phyloP scores from a whole-genome alignment of 768 basidiomycete species.

The Porphyrellus cyaneotinctus region DNA sequence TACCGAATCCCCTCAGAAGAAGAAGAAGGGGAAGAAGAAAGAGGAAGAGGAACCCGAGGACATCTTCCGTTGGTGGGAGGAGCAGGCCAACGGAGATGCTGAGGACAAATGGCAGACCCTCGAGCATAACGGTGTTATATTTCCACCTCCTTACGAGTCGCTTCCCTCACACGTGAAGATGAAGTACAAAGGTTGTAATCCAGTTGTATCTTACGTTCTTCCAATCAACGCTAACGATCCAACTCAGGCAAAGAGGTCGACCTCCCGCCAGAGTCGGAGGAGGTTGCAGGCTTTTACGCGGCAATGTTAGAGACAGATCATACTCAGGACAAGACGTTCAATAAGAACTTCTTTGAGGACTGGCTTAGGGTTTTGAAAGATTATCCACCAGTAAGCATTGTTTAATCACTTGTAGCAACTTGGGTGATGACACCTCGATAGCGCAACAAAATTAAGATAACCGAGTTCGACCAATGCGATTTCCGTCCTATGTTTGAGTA shows the following conservation, averaged over 20 bases:
- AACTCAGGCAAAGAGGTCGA: slow-evolving; percentile 67
- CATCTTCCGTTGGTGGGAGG: slow-evolving; percentile 86
- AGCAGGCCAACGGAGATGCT: slow-evolving; percentile 67
- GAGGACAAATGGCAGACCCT: slow-evolving; percentile 92
- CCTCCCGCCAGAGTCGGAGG: slow-evolving; percentile 84
- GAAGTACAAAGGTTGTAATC: slow-evolving; percentile 82
- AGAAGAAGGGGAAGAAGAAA: slow-evolving; percentile 54
- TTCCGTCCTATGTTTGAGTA: slow-evolving; percentile 93
- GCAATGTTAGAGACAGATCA: slow-evolving; percentile 92
- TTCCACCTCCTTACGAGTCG: slow-evolving; percentile 91
- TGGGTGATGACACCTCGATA: slow-evolving; percentile 26
- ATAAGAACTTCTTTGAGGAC: slow-evolving; percentile 94
- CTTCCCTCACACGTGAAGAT: slow-evolving; percentile 83
- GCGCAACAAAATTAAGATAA: slow-evolving; percentile 74
- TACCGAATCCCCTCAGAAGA: slow-evolving; percentile 45
- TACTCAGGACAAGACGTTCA: slow-evolving; percentile 81
- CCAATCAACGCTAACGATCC: slow-evolving; percentile 14
- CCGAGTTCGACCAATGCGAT: slow-evolving; percentile 76
- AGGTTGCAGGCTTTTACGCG: slow-evolving; percentile 95
- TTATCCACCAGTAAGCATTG: slow-evolving; percentile 71
- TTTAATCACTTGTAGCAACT: slow-evolving; percentile 4
- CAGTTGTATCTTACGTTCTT: slow-evolving; percentile 8
- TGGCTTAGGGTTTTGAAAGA: slow-evolving; percentile 74
- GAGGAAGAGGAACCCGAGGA: slow-evolving; percentile 62
- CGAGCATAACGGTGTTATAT: slow-evolving; percentile 90